A percentile compares a stretch with the other conserved stretches of the same genome.
phyloP scores from a whole-genome alignment of 148 eudicot species.

The Rheum nobile region DNA sequence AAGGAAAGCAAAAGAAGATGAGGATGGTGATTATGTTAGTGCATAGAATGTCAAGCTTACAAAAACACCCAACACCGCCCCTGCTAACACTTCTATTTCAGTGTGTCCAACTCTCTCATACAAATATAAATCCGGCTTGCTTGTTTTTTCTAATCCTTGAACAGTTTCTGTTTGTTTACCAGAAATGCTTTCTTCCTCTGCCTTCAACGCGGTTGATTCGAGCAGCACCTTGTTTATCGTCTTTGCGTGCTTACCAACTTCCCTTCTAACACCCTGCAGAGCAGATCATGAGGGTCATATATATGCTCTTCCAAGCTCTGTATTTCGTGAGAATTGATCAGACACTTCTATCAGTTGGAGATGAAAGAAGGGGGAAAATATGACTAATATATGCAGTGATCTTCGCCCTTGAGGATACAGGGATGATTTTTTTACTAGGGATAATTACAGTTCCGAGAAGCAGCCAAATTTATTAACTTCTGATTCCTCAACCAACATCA shows the following conservation, averaged over 20 bases:
- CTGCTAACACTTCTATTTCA: slow-evolving; percentile 72
- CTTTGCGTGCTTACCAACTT: slow-evolving; percentile 84
- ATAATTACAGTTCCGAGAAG: no score
- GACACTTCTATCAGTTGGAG: not conserved
- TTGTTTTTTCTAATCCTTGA: not conserved
- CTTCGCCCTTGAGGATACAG: no score
- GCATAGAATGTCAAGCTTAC: slow-evolving; percentile 47
- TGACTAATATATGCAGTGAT: no score
- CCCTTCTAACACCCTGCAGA: slow-evolving; percentile 81
- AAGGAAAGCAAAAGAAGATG: not conserved
- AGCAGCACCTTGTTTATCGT: slow-evolving; percentile 41
- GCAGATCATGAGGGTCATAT: not conserved
- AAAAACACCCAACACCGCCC: slow-evolving; percentile 65
- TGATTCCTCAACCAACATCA: no score
- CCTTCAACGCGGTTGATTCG: slow-evolving; percentile 12
- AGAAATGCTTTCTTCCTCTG: not conserved
- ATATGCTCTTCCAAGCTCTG: not conserved
- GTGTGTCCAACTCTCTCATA: slow-evolving; percentile 85
- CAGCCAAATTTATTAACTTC: no score
- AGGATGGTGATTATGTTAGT: not conserved
- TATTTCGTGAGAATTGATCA: not conserved
- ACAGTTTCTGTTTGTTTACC: slow-evolving; percentile 11
- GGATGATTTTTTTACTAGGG: no score
- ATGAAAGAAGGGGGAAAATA: no score
- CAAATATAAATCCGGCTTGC: slow-evolving; percentile 12